phyloP scores from a whole-genome alignment of 2,329 filamentous ascomycete species.

The Endothia cerciana region DNA sequence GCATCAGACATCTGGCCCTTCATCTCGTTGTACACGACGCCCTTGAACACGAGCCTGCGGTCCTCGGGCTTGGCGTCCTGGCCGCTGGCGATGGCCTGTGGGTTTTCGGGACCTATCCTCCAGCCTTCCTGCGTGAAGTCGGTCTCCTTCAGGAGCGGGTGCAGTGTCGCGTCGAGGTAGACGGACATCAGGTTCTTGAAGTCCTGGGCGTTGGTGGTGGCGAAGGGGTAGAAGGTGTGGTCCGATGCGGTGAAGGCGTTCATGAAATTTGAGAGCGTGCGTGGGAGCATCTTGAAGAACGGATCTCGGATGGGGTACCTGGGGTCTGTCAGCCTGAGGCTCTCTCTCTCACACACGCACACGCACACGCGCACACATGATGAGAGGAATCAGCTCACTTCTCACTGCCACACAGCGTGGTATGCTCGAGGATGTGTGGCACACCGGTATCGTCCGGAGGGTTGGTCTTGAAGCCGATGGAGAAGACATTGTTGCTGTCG shows the following conservation, averaged over 20 bases:
- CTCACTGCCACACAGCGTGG: slow-evolving; percentile 91
- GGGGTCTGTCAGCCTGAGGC: slow-evolving; percentile 36
- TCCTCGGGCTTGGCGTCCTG: slow-evolving; percentile 55
- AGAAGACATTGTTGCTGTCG: slow-evolving; percentile 99
- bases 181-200: slow-evolving; percentile 96
- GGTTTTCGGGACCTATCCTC: slow-evolving; percentile 93
- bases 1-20: slow-evolving; percentile 99
- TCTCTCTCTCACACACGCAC: background rate
- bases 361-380: background rate
- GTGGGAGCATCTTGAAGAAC: slow-evolving; percentile 99
- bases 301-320: slow-evolving; percentile 97
- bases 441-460: slow-evolving; percentile 95
- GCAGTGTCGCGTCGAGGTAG: slow-evolving; percentile 91
- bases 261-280: slow-evolving; percentile 99
- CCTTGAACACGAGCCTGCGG: slow-evolving; percentile 86
- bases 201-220: slow-evolving; percentile 93
- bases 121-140: slow-evolving; percentile 98
- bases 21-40: slow-evolving; percentile 99
- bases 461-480: slow-evolving; percentile 98
- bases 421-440: slow-evolving; percentile 97
- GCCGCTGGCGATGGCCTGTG: slow-evolving; percentile 56
- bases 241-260: slow-evolving; percentile 97
- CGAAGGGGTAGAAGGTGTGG: slow-evolving; percentile 97
- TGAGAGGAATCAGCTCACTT: slow-evolving; percentile 61
- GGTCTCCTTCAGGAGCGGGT: slow-evolving; percentile 84